A percentile compares a stretch with the other conserved stretches of the same genome.
phyloP scores from a whole-genome alignment of 1,139 yeast species.

The Geotrichum fermentans region DNA sequence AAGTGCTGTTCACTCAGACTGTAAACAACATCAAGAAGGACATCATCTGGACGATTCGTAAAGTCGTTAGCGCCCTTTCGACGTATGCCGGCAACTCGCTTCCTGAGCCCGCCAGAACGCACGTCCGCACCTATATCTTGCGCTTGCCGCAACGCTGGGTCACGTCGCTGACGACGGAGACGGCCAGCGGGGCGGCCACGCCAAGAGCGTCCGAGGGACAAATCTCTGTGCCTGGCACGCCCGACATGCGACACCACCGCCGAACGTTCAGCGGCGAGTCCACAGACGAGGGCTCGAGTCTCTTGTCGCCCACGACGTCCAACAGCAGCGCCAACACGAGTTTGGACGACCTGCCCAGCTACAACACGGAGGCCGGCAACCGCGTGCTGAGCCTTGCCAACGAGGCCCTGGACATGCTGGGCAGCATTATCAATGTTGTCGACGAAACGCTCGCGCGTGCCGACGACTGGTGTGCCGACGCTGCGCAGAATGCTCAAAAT shows the following conservation, averaged over 20 bases:
- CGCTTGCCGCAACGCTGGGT: constrained; percentile 68
- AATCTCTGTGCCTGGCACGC: neutral
- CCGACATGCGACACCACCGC: constrained; percentile 1
- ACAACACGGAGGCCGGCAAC: neutral
- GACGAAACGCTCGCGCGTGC: constrained; percentile 80
- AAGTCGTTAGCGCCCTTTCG: constrained; percentile 79
- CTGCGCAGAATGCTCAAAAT: no score
- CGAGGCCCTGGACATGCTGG: constrained; percentile 84
- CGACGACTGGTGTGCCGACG: constrained; percentile 41
- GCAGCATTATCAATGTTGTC: constrained; percentile 74
- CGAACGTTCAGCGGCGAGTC: constrained; percentile 5
- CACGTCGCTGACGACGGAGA: constrained; percentile 37
- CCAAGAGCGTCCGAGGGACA: neutral
- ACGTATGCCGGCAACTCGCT: constrained; percentile 71
- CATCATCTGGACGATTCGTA: constrained; percentile 81
- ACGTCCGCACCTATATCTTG: constrained; percentile 74
- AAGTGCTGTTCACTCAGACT: constrained; percentile 28
- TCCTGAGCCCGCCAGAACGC: constrained; percentile 79
- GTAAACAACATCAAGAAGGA: constrained; percentile 60
- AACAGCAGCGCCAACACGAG: constrained; percentile 6
- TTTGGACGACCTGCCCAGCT: neutral
- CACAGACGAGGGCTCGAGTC: neutral
- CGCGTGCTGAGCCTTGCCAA: constrained; percentile 47
- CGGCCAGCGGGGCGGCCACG: constrained; percentile 47
- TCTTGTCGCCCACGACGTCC: constrained; percentile 6